Evolutionary conservation across 225 moss, liverwort and hornwort genomes (phyloP).

Genomic region (Pseudisothecium myosuroides): DNA sequence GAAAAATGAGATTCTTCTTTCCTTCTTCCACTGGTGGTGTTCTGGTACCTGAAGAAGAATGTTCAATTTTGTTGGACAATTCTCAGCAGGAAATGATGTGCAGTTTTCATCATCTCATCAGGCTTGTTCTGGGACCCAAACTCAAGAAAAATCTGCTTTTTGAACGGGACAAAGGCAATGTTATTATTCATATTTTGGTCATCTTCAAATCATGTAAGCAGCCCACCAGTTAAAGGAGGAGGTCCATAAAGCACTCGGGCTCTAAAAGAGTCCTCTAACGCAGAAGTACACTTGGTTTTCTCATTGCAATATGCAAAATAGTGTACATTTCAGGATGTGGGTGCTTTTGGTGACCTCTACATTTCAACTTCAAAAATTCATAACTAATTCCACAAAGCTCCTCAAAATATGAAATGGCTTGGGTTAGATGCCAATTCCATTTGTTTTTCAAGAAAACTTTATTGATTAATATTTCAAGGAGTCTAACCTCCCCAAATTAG

Average conservation of each 20-base stretch:
- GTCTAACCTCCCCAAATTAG: background rate
- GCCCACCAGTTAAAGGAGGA: too few species aligned
- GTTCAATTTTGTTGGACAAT: background rate
- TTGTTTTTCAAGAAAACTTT: background rate
- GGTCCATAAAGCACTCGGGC: rapidly evolving
- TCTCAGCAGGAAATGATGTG: background rate
- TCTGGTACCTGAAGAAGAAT: background rate
- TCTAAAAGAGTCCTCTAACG: too few species aligned
- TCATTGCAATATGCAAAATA: too few species aligned
- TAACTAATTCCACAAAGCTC: background rate
- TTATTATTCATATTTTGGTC: too few species aligned
- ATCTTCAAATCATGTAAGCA: too few species aligned
- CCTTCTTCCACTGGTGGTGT: background rate
- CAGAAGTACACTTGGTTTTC: rapidly evolving
- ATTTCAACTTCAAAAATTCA: background rate
- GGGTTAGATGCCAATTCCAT: too few species aligned
- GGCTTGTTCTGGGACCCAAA: background rate
- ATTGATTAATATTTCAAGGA: background rate
- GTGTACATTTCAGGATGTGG: too few species aligned
- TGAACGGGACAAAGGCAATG: too few species aligned
- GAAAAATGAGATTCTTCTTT: background rate
- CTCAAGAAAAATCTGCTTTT: too few species aligned
- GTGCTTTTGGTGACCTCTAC: too few species aligned
- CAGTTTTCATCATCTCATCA: background rate
- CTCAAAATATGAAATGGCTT: background rate